Conservation (phyloP, 805 yeast species). For the Saccharomyces jurei region DNA sequence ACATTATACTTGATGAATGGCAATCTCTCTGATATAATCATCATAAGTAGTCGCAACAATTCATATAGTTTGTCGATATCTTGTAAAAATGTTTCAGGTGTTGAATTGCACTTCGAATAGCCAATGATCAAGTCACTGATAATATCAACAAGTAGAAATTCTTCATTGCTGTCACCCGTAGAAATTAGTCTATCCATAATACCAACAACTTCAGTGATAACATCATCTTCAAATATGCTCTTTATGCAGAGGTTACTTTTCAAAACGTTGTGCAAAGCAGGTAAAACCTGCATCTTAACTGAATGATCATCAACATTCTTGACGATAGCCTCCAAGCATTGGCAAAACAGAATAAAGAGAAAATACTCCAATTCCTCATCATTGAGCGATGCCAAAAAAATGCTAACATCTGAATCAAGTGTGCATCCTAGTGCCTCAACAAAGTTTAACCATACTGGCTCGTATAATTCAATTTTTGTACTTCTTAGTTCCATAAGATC, state of each 20-base stretch:
- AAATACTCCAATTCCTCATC: slow-evolving; percentile 52
- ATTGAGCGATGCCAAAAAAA: slow-evolving; percentile 41
- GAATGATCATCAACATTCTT: slow-evolving; percentile 28
- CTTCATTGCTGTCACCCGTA: slow-evolving; percentile 46
- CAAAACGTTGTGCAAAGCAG: slow-evolving; percentile 49
- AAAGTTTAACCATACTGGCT: slow-evolving; percentile 63
- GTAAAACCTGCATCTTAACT: slow-evolving; percentile 32
- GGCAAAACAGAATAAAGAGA: slow-evolving; percentile 73
- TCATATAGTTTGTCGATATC: slow-evolving; percentile 80
- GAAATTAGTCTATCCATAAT: slow-evolving; percentile 64
- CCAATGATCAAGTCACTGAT: slow-evolving; percentile 47
- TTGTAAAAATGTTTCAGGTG: slow-evolving; percentile 37
- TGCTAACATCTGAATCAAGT: slow-evolving; percentile 41
- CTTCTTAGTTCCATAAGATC: slow-evolving; percentile 10
- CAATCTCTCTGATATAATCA: slow-evolving; percentile 50
- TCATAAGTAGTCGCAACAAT: slow-evolving; percentile 58
- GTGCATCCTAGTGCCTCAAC: slow-evolving; percentile 67
- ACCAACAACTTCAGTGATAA: slow-evolving; percentile 70
- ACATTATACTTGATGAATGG: slow-evolving; percentile 51
- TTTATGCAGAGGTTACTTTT: slow-evolving; percentile 49
- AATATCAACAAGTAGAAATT: slow-evolving; percentile 43
- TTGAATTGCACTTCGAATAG: slow-evolving; percentile 23
- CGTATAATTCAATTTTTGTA: slow-evolving; percentile 29
- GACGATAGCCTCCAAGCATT: slow-evolving; percentile 69
- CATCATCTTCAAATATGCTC: slow-evolving; percentile 53